Evolutionary conservation across 345 rosid species (phyloP).

Genomic region (Carallia brachiata): DNA sequence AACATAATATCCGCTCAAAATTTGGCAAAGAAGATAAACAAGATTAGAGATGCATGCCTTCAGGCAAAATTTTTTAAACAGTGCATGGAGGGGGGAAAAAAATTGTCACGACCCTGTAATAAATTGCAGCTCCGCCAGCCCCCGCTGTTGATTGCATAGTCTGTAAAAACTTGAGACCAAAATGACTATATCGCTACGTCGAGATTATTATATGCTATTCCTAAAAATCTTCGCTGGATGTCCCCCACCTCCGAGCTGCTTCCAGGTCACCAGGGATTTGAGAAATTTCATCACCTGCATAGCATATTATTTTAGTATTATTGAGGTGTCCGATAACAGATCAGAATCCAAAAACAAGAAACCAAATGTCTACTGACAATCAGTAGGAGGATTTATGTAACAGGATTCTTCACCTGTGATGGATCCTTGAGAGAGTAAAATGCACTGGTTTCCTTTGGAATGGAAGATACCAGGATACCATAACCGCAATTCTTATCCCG

Average conservation of each 20-base stretch:
- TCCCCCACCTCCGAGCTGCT: slow-evolving; percentile 20
- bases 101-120: too few species aligned
- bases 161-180: too few species aligned
- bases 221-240: not conserved
- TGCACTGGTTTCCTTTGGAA: slow-evolving; percentile 77
- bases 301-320: not conserved
- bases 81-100: too few species aligned
- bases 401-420: slow-evolving; percentile 47
- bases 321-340: not conserved
- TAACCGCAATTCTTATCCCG: slow-evolving; percentile 56
- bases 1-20: too few species aligned
- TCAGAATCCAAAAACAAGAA: not conserved
- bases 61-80: too few species aligned
- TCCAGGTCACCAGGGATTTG: slow-evolving; percentile 64
- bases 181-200: not conserved
- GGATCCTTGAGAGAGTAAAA: slow-evolving; percentile 77
- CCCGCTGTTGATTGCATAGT: too few species aligned
- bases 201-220: slow-evolving; percentile 12
- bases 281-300: slow-evolving; percentile 86
- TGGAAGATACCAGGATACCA: slow-evolving; percentile 81
- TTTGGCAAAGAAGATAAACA: too few species aligned
- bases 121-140: too few species aligned
- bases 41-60: too few species aligned
- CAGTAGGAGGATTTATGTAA: too few species aligned
- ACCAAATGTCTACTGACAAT: not conserved